A percentile compares a stretch with the other conserved stretches of the same genome.
Conservation (phyloP, 1,284 basidiomycete genomes). For the Rhodotorula sp. region DNA sequence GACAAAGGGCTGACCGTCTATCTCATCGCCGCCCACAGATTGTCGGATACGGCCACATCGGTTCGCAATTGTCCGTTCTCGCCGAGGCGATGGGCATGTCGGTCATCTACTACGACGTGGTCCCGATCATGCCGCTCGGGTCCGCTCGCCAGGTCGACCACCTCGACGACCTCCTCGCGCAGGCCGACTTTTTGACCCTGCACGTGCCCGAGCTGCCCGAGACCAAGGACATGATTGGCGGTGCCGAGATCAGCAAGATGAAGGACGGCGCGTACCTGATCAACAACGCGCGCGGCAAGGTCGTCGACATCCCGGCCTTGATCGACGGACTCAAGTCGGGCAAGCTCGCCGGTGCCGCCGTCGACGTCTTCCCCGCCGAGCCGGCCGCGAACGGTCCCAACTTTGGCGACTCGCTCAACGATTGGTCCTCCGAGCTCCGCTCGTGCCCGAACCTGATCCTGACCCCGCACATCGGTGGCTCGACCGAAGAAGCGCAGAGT, state of each 20-base stretch:
- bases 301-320: conserved; percentile 91
- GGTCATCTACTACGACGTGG: conserved; percentile 91
- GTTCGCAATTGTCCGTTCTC: conserved; percentile 93
- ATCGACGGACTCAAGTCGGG: conserved; percentile 75
- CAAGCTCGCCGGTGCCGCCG: conserved; percentile 86
- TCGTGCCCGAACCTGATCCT: conserved; percentile 82
- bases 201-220: conserved; percentile 97
- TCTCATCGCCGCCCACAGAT: conserved; percentile 53
- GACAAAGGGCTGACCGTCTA: background rate
- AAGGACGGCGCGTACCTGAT: conserved; percentile 93
- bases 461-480: conserved; percentile 97
- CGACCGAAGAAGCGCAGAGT: conserved; percentile 96
- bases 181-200: conserved; percentile 90
- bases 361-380: conserved; percentile 94
- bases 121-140: conserved; percentile 98
- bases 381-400: conserved; percentile 81
- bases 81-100: conserved; percentile 95
- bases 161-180: conserved; percentile 70
- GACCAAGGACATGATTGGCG: conserved; percentile 90
- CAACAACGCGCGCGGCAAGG: conserved; percentile 94
- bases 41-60: conserved; percentile 98
- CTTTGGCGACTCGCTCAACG: conserved; percentile 80
- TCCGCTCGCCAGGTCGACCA: conserved; percentile 84
- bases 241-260: conserved; percentile 78
- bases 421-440: conserved; percentile 73